Evolutionary conservation across 495 filamentous ascomycete genomes (phyloP), one percentile per base, ranked within the genome.

Genomic region (Hypomontagnella monticulosa): DNA sequence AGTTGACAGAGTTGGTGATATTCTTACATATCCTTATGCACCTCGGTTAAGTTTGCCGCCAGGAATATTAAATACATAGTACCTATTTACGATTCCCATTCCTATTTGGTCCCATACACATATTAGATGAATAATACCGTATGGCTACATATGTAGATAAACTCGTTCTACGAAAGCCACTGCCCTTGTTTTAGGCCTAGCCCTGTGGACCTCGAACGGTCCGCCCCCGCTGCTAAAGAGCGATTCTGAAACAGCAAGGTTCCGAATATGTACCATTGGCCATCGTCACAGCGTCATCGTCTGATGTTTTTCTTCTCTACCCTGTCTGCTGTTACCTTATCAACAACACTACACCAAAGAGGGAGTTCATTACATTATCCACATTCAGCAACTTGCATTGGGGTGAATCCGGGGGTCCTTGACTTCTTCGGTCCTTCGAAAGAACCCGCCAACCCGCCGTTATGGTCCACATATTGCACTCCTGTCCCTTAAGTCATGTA

Each of bases 221-320:
- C 58, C 64, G 58, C 58, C 53, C 55, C 64, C 57, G 38, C 49
- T 53, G 49, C 48, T n/a, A 42, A 52, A 55, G 36, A 48, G 15
- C 44, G 34, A 3, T 57, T 60, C 57, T 67, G 64, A 67, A 67
- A 67, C 64, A 58, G 1, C 63, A 57, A 23, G 64, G 57, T 58
- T 57, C 18, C 33, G 34, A 48, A 34, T 64, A 53, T n/a, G 38
- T 51, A 51, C 60, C 46, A n/a, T 63, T 15, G 30, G 30, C 40
- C 18, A 32, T 52, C 52, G 50, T 66, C 63, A 56, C 63, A 61
- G 56, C 63, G 57, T 61, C 46, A 63, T 57, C 61, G 52, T 63
- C 61, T 43, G 51, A 63, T 63, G 38, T 63, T 47, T 42, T 34
- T 18, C 3, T 6, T 27, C 23, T 27, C 23, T 27, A 6, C 23